Percentiles rank a stretch among this genome's conserved stretches.
Conservation (phyloP, 1,284 basidiomycete genomes). For the Exobasidium cylindrosporum region DNA sequence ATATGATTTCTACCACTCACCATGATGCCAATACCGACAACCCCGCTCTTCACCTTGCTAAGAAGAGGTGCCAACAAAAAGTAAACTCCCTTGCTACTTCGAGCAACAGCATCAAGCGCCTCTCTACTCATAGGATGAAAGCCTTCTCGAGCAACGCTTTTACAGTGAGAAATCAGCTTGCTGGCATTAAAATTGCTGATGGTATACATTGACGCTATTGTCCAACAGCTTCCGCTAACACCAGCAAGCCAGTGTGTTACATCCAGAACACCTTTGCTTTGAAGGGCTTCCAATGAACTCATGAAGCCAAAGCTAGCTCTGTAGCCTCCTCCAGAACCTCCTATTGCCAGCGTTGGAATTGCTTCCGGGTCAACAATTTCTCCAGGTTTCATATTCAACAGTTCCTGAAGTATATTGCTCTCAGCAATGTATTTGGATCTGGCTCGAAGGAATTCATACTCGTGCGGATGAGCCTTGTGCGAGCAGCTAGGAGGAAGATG, state of each 20-base stretch:
- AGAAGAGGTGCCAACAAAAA: slow-evolving; percentile 48
- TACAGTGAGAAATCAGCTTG: slow-evolving; percentile 35
- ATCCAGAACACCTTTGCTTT: slow-evolving; percentile 46
- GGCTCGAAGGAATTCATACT: slow-evolving; percentile 28
- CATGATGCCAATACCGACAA: slow-evolving; percentile 49
- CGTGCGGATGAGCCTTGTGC: slow-evolving; percentile 22
- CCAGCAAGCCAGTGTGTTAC: slow-evolving; percentile 47
- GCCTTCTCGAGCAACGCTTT: slow-evolving; percentile 39
- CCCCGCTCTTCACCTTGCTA: slow-evolving; percentile 38
- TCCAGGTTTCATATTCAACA: slow-evolving; percentile 26
- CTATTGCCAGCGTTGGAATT: slow-evolving; percentile 51
- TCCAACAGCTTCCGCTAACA: slow-evolving; percentile 55
- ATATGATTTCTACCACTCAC: no score
- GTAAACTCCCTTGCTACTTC: slow-evolving; percentile 41
- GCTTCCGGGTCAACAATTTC: slow-evolving; percentile 50
- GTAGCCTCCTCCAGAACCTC: slow-evolving; percentile 55
- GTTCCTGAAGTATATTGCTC: slow-evolving; percentile 23
- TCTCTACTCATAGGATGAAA: slow-evolving; percentile 47
- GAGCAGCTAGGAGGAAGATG: no score
- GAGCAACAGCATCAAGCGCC: slow-evolving; percentile 44
- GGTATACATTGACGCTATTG: slow-evolving; percentile 44
- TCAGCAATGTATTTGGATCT: slow-evolving; percentile 26
- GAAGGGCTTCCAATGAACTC: slow-evolving; percentile 41
- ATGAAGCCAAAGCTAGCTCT: slow-evolving; percentile 50
- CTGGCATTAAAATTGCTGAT: slow-evolving; percentile 33